These are phyloP conservation scores for Ganoderma lingzhi DNA, from an alignment of 1,284 basidiomycete species.

Conservation along the genomic window DNA sequence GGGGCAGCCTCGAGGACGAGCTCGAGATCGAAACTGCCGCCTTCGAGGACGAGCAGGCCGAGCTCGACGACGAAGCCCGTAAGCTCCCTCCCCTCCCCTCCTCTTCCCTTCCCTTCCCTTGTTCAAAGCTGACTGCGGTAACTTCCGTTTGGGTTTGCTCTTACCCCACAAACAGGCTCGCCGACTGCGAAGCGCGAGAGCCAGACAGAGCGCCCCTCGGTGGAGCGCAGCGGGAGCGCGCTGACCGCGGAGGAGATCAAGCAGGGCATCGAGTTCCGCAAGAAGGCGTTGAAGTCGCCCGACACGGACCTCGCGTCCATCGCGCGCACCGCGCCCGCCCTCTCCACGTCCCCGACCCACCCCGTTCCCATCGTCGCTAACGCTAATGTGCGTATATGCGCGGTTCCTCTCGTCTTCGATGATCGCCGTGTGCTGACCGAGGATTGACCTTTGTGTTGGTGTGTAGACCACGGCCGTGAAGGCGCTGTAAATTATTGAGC, in stretches of 20 bases:
- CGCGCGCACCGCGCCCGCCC: conserved; percentile 81
- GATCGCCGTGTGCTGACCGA: not conserved
- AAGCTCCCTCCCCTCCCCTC: conserved; percentile 11
- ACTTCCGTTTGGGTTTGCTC: conserved; percentile 2
- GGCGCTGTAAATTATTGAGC: conserved; percentile 24
- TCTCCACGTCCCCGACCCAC: conserved; percentile 68
- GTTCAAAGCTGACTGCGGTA: conserved; percentile 5
- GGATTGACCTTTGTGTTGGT: not conserved
- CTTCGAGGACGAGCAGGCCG: conserved; percentile 56
- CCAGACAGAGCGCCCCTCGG: conserved; percentile 21
- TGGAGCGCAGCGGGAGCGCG: conserved; percentile 45
- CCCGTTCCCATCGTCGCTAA: conserved; percentile 46
- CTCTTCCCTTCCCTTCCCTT: not conserved
- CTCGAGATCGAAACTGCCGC: conserved; percentile 62
- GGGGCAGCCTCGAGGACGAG: conserved; percentile 80
- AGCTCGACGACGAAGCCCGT: conserved; percentile 46
- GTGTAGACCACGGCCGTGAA: conserved; percentile 23
- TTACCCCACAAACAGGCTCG: not conserved
- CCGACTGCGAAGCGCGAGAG: conserved; percentile 24
- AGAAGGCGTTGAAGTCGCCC: conserved; percentile 68
- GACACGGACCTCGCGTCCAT: conserved; percentile 79
- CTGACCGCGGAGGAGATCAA: conserved; percentile 73
- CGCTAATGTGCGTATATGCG: conserved; percentile 47
- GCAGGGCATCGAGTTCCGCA: conserved; percentile 69
- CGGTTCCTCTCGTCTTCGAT: not conserved